Evolutionary conservation across 1,284 basidiomycete genomes (phyloP).

Genomic region (Cutaneotrichosporon dermatis): DNA sequence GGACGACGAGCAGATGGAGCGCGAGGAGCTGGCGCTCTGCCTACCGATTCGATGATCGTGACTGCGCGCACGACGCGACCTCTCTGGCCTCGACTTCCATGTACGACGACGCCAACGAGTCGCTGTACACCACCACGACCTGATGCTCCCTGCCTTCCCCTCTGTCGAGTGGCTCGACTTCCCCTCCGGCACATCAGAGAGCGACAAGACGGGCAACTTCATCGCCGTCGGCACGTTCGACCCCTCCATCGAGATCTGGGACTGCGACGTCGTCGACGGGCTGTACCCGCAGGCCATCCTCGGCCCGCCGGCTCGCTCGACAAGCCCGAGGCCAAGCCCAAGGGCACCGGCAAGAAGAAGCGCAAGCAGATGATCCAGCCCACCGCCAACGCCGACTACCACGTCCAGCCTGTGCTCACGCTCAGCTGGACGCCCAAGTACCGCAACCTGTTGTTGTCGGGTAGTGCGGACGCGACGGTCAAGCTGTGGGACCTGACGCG

Average conservation of each 20-base stretch:
- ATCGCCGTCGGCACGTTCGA: slow-evolving; percentile 96
- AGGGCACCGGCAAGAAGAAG: slow-evolving; percentile 90
- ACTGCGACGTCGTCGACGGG: slow-evolving; percentile 85
- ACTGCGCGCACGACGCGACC: slow-evolving; percentile 93
- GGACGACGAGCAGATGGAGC: slow-evolving; percentile 73
- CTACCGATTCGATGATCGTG: slow-evolving; percentile 88
- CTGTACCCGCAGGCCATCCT: slow-evolving; percentile 92
- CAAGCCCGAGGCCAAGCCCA: slow-evolving; percentile 68
- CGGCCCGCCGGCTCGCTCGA: slow-evolving; percentile 66
- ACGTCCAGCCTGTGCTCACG: slow-evolving; percentile 88
- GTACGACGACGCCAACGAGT: slow-evolving; percentile 87
- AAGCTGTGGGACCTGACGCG: slow-evolving; percentile 95
- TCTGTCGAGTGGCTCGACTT: slow-evolving; percentile 99
- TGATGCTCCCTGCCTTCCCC: slow-evolving; percentile 94
- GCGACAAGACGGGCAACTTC: slow-evolving; percentile 63
- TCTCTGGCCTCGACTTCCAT: slow-evolving; percentile 92
- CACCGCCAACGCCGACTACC: slow-evolving; percentile 63
- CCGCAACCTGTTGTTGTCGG: slow-evolving; percentile 84
- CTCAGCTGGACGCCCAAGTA: slow-evolving; percentile 89
- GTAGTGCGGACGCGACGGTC: slow-evolving; percentile 89
- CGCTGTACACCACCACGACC: slow-evolving; percentile 97
- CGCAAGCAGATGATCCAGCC: slow-evolving; percentile 79
- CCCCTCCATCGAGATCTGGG: slow-evolving; percentile 98
- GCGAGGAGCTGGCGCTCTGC: slow-evolving; percentile 85
- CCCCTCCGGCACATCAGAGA: slow-evolving; percentile 49